Evolutionary conservation across 139 green algal species (phyloP), one percentile per base, ranked within the genome.

Genomic region (Chlamydomonas schloesseri): DNA sequence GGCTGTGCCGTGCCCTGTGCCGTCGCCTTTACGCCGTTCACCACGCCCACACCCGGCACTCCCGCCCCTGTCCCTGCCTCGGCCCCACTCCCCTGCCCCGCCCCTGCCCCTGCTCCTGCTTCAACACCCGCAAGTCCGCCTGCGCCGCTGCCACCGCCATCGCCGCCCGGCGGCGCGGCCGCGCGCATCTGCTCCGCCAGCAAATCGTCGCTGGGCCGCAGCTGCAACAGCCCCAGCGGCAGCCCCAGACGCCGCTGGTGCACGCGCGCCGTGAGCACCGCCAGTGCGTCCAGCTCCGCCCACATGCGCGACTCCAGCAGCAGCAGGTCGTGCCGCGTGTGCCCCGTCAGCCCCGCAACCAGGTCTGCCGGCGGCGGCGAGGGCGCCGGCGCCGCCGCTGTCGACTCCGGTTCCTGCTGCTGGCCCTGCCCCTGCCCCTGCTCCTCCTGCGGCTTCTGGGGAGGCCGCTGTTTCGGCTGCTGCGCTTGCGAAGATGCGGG

Each of bases 251-350:
- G 53, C 6, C 57, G 75, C 26, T 57, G 50, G 3, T 64, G 71
- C 28, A 92, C 83, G 23, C 88, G 82, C 23, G 31, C 62, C 10
- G 80, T 73, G 18, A 94, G 82, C 1, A 60, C 78, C 3, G 68
- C 57, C 3, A 94, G 47, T 3, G 86, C 70, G 78, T 93, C 91
- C 46, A 94, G 73, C 64, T 94, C 90, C 0, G 11, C 28, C 90
- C 90, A 94, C 10, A 91, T 36, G 6, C 58, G 71, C 28, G 53
- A 71, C 76, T 94, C 91, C 65, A 94, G 75, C 57, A 67, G 33
- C 71, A 94, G n/a, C 29, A 91, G 23, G 67, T 83, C 76, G 26
- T 73, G 53, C 2, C 29, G 21, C 6, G 76, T 73, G 37, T 73
- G 60, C 36, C 76, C 76, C 10, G 60, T 83, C 13, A 83, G 60